Evolutionary conservation across 2,329 filamentous ascomycete species (phyloP), one percentile per base, ranked within the genome.

Genomic region (Colletotrichum sp.): DNA sequence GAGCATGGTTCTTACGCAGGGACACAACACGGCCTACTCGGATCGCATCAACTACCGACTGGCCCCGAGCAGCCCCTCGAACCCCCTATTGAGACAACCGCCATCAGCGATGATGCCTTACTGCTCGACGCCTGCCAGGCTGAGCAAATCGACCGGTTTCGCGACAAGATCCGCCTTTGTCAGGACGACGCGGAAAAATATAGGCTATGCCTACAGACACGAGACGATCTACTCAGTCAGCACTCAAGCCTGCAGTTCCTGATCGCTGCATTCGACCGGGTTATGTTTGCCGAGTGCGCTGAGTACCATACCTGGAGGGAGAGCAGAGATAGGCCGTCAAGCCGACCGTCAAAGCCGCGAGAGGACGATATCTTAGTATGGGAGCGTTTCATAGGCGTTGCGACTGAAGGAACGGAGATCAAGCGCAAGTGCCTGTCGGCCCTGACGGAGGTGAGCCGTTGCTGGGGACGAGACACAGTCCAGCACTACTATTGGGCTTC

Each of bases 401-500:
- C 16, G 21, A 51, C 47, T 6, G 12, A n/a, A 51, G 47, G 47
- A 51, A 51, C 1, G 11, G 15, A 51, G 16, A 51, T 51, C 16
- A 51, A 24, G 47, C 16, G 4, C 16, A 51, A 1, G 1, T 51
- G 47, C 6, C 47, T 51, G 16, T 51, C 16, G 16, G 47, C 47
- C 5, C n/a, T 51, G 12, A 51, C 12, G 47, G 47, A 51, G 47
- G 47, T 51, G 16, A 51, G 47, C 47, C 8, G 16, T 51, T 51
- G 16, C 47, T 51, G 16, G 47, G 47, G 47, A 51, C 16, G 31
- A 61, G 63, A 70, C 31, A 34, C 61, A 54, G 68, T 76, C 43
- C 36, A 73, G 64, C 64, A 76, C 61, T 76, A 76, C 61, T 8
- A 71, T 43, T 70, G 29, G 66, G 64, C 51, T 57, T 69, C 69